phyloP scores from a whole-genome alignment of 345 rosid genomes.

The Abelmoschus esculentus region DNA sequence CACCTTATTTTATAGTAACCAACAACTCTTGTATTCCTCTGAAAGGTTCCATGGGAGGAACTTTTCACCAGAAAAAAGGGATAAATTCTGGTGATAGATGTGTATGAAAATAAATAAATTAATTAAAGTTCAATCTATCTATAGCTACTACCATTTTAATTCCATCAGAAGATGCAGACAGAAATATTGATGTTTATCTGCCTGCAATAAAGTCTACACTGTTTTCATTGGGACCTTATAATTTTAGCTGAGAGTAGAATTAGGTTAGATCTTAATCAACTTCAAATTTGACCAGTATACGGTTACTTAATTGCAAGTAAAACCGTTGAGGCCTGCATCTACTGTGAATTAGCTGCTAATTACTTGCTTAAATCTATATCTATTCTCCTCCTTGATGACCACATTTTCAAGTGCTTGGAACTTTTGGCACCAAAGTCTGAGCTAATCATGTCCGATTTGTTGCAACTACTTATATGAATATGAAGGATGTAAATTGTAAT shows the following conservation, averaged over 20 bases:
- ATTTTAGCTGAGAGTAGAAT: not conserved
- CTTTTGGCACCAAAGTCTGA: not conserved
- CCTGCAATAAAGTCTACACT: not conserved
- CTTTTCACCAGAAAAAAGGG: not conserved
- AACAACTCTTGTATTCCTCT: slow-evolving; percentile 7
- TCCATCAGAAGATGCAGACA: not conserved
- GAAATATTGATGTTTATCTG: not conserved
- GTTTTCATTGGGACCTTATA: not conserved
- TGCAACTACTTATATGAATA: slow-evolving; percentile 7
- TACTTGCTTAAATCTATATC: not conserved
- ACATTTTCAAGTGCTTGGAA: not conserved
- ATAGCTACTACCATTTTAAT: not conserved
- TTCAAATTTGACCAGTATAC: not conserved
- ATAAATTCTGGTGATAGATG: not conserved
- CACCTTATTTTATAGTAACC: slow-evolving; percentile 3
- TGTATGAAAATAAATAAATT: not conserved
- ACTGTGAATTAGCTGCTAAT: not conserved
- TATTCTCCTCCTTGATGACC: not conserved
- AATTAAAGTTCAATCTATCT: not conserved
- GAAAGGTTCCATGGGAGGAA: not conserved
- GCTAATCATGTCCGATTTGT: not conserved
- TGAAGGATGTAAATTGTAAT: not conserved
- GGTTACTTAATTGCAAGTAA: not conserved
- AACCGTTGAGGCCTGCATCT: not conserved
- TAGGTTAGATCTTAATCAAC: slow-evolving; percentile 5